These are phyloP conservation scores for Henckelia pumila DNA, from an alignment of 257 asterid genomes.

Conservation along the genomic window DNA sequence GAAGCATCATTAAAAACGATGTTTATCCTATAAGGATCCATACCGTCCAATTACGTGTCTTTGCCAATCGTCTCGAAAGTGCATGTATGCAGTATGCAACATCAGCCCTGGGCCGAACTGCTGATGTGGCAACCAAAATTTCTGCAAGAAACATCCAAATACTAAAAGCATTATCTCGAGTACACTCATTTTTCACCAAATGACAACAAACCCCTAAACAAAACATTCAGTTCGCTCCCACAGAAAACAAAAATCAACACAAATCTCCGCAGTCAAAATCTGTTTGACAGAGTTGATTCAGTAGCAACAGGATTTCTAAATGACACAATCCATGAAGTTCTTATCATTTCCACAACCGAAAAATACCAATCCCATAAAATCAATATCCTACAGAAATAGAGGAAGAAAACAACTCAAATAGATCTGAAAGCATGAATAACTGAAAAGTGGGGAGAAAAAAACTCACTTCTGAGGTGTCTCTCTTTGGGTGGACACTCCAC, in stretches of 20 bases:
- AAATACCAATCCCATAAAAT: constrained; percentile 8
- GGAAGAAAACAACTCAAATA: constrained; percentile 22
- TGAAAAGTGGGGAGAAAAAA: constrained; percentile 21
- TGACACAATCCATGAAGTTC: no score
- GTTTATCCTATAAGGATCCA: constrained; percentile 23
- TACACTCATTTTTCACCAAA: constrained; percentile 32
- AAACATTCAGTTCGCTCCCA: constrained; percentile 7
- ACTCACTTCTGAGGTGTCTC: constrained; percentile 84
- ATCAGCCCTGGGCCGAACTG: constrained; percentile 81
- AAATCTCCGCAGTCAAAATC: constrained; percentile 14
- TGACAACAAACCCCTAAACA: constrained; percentile 17
- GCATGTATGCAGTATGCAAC: constrained; percentile 96
- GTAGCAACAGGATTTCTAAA: no score
- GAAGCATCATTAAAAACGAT: constrained; percentile 15
- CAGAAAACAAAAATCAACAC: background rate
- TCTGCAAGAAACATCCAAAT: constrained; percentile 64
- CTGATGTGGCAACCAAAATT: constrained; percentile 75
- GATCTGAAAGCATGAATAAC: constrained; percentile 33
- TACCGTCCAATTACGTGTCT: constrained; percentile 99
- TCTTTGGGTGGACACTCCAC: constrained; percentile 95
- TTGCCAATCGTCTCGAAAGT: constrained; percentile 78
- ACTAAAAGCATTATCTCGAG: constrained; percentile 29
- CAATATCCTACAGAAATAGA: constrained; percentile 21
- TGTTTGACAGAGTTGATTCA: constrained; percentile 14
- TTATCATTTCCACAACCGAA: background rate